These are phyloP conservation scores for Turritis glabra DNA, from an alignment of 345 rosid genomes.

Conservation along the genomic window DNA sequence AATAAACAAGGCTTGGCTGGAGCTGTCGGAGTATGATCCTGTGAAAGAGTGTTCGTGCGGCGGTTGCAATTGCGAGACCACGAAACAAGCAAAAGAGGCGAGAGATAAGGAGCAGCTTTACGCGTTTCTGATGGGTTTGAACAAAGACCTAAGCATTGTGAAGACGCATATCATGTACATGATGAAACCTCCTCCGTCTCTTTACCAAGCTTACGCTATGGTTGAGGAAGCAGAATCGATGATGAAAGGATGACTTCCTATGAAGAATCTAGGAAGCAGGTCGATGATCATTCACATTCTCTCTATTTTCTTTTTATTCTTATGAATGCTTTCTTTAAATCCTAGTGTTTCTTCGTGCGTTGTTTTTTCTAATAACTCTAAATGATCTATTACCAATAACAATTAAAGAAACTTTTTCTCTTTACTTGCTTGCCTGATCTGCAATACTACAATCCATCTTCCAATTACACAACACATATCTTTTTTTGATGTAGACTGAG, in stretches of 20 bases:
- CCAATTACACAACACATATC: too few relatives aligned
- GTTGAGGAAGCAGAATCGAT: background rate
- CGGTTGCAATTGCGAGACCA: background rate
- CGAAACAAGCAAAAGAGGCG: background rate
- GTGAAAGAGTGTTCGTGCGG: background rate
- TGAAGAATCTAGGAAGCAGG: background rate
- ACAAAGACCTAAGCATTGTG: background rate
- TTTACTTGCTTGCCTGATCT: too few relatives aligned
- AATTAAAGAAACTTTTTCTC: too few relatives aligned
- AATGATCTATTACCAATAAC: too few relatives aligned
- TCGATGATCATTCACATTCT: background rate
- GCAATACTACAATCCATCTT: too few relatives aligned
- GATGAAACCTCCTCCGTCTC: background rate
- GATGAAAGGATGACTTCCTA: background rate
- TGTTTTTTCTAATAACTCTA: too few relatives aligned
- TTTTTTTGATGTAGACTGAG: too few relatives aligned
- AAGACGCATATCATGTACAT: background rate
- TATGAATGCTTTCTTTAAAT: too few relatives aligned
- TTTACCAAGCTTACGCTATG: background rate
- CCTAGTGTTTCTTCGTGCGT: too few relatives aligned
- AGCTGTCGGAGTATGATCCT: constrained; percentile 19
- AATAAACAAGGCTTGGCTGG: background rate
- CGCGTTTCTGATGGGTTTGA: constrained; percentile 15
- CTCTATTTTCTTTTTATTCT: background rate
- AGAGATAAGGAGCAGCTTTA: constrained; percentile 3